Percentiles rank a stretch among this genome's conserved stretches.
Conservation (phyloP, 2,329 filamentous ascomycete genomes). For the Alternaria arborescens region DNA sequence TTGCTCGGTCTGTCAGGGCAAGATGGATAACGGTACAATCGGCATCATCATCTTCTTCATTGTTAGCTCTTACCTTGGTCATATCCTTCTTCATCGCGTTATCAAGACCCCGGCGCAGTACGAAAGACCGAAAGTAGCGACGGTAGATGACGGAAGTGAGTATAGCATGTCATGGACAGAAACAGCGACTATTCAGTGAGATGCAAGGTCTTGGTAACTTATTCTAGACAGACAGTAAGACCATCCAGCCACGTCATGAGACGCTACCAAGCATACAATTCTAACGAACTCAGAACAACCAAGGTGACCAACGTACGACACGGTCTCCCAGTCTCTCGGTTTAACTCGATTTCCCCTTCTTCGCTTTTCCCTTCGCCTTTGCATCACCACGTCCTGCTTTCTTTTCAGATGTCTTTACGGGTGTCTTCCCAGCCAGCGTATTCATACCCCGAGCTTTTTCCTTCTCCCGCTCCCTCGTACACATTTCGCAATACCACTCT, state of each 20-base stretch:
- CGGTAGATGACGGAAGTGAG: too few relatives aligned
- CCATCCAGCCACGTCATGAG: not conserved
- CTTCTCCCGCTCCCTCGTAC: not conserved
- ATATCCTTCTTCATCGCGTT: conserved; percentile 21
- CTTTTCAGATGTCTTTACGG: not conserved
- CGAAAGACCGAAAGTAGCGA: not conserved
- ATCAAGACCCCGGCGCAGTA: conserved; percentile 27
- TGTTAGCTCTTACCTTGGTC: conserved; percentile 16
- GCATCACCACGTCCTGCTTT: not conserved
- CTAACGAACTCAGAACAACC: not conserved
- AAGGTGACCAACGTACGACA: not conserved
- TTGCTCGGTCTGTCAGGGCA: not conserved
- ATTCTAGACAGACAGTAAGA: not conserved
- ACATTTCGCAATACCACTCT: conserved; percentile 12
- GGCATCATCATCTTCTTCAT: conserved; percentile 23
- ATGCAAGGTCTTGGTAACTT: not conserved
- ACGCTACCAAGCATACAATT: not conserved
- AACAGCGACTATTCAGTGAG: not conserved
- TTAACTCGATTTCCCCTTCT: not conserved
- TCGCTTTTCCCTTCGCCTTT: conserved; percentile 4
- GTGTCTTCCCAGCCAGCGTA: not conserved
- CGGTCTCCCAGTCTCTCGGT: not conserved
- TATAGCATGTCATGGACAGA: not conserved
- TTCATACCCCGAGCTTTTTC: not conserved
- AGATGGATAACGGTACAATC: conserved; percentile 18